These are phyloP conservation scores for Phytophthora sojae DNA, from an alignment of 352 stramenopile genomes.

Conservation along the genomic window DNA sequence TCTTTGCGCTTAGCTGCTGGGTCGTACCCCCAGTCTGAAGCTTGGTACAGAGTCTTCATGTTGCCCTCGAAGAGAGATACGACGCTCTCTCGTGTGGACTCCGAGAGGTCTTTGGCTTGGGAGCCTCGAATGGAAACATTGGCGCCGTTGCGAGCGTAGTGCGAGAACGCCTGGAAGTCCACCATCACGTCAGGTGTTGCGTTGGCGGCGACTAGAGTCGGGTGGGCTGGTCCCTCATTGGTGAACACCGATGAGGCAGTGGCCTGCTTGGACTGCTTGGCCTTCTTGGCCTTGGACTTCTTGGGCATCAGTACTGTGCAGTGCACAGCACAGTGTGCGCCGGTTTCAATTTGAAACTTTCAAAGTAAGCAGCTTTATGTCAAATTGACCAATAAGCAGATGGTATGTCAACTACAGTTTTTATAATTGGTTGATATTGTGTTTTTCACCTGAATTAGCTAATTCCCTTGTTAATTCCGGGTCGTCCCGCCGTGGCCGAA, in stretches of 20 bases:
- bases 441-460: too few species aligned
- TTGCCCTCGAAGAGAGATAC: slow-evolving; percentile 90
- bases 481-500: too few species aligned
- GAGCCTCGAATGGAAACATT: slow-evolving; percentile 52
- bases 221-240: slow-evolving; percentile 3
- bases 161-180: slow-evolving; percentile 66
- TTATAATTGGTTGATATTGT: too few species aligned
- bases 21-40: slow-evolving; percentile 93
- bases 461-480: too few species aligned
- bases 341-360: too few species aligned
- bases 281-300: slow-evolving; percentile 9
- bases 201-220: slow-evolving; percentile 60
- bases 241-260: slow-evolving; percentile 22
- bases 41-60: slow-evolving; percentile 92
- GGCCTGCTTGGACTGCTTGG: slow-evolving; percentile 36
- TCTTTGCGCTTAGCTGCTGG: slow-evolving; percentile 83
- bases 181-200: slow-evolving; percentile 60
- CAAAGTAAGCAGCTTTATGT: too few species aligned
- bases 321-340: too few species aligned
- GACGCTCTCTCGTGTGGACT: slow-evolving; percentile 45
- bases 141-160: slow-evolving; percentile 61
- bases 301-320: too few species aligned
- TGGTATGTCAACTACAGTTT: too few species aligned
- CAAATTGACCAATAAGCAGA: too few species aligned
- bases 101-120: slow-evolving; percentile 48